Evolutionary conservation across 2,329 filamentous ascomycete genomes (phyloP).

Genomic region (Nemania sp.): DNA sequence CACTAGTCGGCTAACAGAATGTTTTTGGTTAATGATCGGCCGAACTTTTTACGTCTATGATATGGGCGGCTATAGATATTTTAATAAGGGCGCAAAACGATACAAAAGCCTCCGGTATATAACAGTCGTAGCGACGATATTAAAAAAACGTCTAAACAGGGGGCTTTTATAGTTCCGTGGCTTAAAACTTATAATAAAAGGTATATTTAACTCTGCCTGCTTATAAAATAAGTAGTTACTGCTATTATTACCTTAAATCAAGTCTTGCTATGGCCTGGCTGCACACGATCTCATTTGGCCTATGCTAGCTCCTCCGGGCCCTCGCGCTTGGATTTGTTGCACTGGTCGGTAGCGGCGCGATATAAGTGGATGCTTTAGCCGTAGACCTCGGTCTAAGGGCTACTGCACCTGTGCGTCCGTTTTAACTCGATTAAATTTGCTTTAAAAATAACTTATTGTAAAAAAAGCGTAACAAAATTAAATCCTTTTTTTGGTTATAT

Average conservation of each 20-base stretch:
- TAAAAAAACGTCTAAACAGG: too few species aligned
- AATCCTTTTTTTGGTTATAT: slow-evolving; percentile 37
- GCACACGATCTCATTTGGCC: slow-evolving; percentile 2
- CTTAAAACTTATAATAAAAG: too few species aligned
- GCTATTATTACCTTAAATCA: neutral
- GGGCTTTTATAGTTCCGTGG: too few species aligned
- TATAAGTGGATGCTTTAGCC: slow-evolving; percentile 9
- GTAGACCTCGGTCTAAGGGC: slow-evolving; percentile 37
- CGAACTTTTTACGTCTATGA: too few species aligned
- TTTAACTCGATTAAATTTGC: slow-evolving; percentile 41
- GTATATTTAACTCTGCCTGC: too few species aligned
- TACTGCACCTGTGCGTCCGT: slow-evolving; percentile 42
- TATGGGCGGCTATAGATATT: too few species aligned
- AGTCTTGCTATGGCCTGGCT: slow-evolving; percentile 22
- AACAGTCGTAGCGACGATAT: too few species aligned
- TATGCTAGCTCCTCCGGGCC: slow-evolving; percentile 23
- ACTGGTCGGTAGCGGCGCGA: slow-evolving; percentile 17
- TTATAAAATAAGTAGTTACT: neutral
- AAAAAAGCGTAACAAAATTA: slow-evolving; percentile 42
- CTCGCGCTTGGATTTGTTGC: slow-evolving; percentile 19
- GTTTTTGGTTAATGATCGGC: too few species aligned
- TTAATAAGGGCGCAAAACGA: too few species aligned
- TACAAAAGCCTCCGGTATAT: too few species aligned
- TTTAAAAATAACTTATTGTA: slow-evolving; percentile 39
- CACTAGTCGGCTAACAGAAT: too few species aligned